Evolutionary conservation across 176 grass and related monocot species (phyloP).

Genomic region (Oryza glaberrima): DNA sequence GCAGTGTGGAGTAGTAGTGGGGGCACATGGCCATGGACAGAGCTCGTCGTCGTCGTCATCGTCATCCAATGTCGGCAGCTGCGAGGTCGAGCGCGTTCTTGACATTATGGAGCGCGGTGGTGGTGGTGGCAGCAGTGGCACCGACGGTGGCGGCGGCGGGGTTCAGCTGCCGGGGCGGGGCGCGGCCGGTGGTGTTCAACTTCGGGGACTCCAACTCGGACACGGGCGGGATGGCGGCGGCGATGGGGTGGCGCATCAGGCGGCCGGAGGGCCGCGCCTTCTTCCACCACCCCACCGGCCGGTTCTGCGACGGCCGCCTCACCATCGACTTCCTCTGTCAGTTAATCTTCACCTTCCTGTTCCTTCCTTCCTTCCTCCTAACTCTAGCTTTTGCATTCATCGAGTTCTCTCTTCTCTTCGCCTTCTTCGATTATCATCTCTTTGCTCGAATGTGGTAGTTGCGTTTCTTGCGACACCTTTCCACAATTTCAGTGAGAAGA

Average conservation of each 20-base stretch:
- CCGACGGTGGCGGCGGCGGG: too few relatives aligned
- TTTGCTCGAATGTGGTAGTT: not conserved
- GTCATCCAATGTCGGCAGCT: not conserved
- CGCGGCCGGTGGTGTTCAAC: slow-evolving; percentile 58
- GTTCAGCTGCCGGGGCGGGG: not conserved
- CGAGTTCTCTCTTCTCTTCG: not conserved
- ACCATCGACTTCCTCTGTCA: slow-evolving; percentile 91
- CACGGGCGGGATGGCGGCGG: slow-evolving; percentile 74
- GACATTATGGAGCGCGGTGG: not conserved
- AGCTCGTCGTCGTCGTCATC: not conserved
- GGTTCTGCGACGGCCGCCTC: slow-evolving; percentile 87
- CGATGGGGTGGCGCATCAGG: slow-evolving; percentile 49
- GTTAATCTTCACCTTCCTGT: not conserved
- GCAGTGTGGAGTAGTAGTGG: too few relatives aligned
- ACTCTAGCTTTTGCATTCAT: not conserved
- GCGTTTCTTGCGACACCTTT: not conserved
- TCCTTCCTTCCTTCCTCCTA: not conserved
- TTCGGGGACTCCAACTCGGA: slow-evolving; percentile 97
- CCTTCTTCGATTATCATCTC: not conserved
- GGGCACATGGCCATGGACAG: not conserved
- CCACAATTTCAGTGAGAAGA: not conserved
- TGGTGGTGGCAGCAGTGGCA: not conserved
- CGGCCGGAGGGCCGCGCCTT: slow-evolving; percentile 69
- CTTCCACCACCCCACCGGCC: slow-evolving; percentile 72
- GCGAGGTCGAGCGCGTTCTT: too few relatives aligned